A percentile compares a stretch with the other conserved stretches of the same genome.
Evolutionary conservation across 1,139 yeast species (phyloP).

Genomic region (Blastobotrys apis): DNA sequence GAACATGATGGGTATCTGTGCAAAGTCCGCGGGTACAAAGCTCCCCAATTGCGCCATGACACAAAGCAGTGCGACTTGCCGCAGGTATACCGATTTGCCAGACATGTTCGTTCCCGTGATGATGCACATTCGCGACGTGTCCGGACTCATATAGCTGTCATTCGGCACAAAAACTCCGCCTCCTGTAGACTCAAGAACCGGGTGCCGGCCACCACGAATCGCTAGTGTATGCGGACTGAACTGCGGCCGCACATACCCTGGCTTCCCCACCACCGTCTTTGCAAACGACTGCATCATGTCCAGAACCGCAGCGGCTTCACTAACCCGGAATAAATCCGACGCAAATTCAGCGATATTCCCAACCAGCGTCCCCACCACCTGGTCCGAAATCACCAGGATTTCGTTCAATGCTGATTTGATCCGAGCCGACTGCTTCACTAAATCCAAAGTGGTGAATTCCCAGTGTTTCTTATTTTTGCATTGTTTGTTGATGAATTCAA

Average conservation of each 20-base stretch:
- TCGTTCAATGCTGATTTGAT: conserved; percentile 1
- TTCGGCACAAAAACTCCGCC: conserved; percentile 60
- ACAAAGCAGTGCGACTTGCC: conserved; percentile 85
- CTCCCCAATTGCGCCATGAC: conserved; percentile 87
- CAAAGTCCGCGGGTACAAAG: conserved; percentile 66
- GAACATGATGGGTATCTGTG: conserved; percentile 54
- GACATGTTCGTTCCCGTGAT: conserved; percentile 97
- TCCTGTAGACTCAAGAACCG: conserved; percentile 55
- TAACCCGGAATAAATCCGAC: conserved; percentile 47
- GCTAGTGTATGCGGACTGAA: conserved; percentile 46
- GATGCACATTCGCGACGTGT: conserved; percentile 46
- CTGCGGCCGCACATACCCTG: conserved; percentile 53
- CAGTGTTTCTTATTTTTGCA: not conserved
- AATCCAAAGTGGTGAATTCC: conserved; percentile 4
- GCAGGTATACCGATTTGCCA: conserved; percentile 84
- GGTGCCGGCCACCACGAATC: conserved; percentile 65
- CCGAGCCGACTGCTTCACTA: not conserved
- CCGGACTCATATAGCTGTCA: conserved; percentile 49
- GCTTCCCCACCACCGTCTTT: conserved; percentile 53
- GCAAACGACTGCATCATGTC: conserved; percentile 69
- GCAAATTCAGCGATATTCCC: conserved; percentile 47
- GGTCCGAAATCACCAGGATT: conserved; percentile 1
- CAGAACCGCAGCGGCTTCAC: conserved; percentile 47
- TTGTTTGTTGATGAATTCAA: not conserved
- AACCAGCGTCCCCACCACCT: conserved; percentile 42